A percentile compares a stretch with the other conserved stretches of the same genome.
phyloP scores from a whole-genome alignment of 2,329 filamentous ascomycete genomes.

The Stenocarpella maydis region DNA sequence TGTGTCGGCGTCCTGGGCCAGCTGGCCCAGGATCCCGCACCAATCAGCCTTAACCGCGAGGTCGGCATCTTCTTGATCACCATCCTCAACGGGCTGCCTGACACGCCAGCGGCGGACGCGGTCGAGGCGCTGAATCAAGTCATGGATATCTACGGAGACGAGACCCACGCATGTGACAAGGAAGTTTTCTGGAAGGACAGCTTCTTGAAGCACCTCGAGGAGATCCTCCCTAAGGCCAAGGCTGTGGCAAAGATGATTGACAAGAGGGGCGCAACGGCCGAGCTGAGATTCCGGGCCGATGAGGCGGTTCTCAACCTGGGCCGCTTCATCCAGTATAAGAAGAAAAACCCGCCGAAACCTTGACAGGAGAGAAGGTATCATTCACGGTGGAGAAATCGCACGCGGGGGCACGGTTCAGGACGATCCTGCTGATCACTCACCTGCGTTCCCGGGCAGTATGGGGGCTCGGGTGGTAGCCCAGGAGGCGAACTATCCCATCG shows the following conservation, averaged over 20 bases:
- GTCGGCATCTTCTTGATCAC: conserved; percentile 70
- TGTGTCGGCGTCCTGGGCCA: conserved; percentile 73
- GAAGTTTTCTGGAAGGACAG: conserved; percentile 71
- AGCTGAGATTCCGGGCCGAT: conserved; percentile 67
- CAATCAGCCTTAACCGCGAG: conserved; percentile 64
- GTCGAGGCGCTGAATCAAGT: conserved; percentile 73
- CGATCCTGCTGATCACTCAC: conserved; percentile 19
- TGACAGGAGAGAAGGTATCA: background rate
- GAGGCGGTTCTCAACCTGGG: conserved; percentile 68
- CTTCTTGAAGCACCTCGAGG: conserved; percentile 67
- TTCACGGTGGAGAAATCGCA: conserved; percentile 2
- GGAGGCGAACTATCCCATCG: conserved; percentile 22
- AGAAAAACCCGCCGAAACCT: conserved; percentile 57
- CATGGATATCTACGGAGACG: conserved; percentile 73
- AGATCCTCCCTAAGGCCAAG: conserved; percentile 60
- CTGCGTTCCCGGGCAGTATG: background rate
- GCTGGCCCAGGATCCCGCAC: conserved; percentile 64
- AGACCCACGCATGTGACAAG: conserved; percentile 63
- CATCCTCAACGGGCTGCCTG: conserved; percentile 59
- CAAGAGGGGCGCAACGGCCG: conserved; percentile 60
- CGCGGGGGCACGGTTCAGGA: background rate
- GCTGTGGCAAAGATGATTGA: conserved; percentile 67
- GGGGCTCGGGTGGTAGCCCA: background rate
- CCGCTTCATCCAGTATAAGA: conserved; percentile 72
- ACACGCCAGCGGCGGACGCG: conserved; percentile 63